phyloP scores from a whole-genome alignment of 345 rosid genomes.

The Pistacia vera region DNA sequence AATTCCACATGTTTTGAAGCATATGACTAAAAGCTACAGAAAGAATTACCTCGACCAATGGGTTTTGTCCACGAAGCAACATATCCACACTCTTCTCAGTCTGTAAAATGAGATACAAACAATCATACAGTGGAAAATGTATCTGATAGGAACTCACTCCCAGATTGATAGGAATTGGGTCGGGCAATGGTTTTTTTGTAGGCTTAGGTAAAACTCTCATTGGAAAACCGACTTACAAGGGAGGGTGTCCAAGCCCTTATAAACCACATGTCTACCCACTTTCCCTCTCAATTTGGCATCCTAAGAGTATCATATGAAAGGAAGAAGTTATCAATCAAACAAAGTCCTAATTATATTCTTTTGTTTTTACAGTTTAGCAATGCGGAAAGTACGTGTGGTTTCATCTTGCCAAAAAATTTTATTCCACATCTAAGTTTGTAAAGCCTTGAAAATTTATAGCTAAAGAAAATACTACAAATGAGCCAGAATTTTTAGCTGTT shows the following conservation, averaged over 20 bases:
- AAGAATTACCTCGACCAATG: conserved; percentile 62
- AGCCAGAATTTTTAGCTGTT: background rate
- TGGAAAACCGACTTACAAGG: too few relatives aligned
- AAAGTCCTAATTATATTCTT: background rate
- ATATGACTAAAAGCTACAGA: background rate
- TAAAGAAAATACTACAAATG: background rate
- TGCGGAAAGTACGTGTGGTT: background rate
- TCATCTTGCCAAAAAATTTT: background rate
- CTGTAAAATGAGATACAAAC: conserved; percentile 30
- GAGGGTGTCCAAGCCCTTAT: too few relatives aligned
- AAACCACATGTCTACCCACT: too few relatives aligned
- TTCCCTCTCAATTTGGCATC: too few relatives aligned
- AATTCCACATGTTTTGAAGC: background rate
- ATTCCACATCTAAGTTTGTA: background rate
- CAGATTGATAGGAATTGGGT: too few relatives aligned
- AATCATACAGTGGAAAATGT: background rate
- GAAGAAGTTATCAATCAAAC: background rate
- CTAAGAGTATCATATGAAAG: background rate
- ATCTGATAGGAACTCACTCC: too few relatives aligned
- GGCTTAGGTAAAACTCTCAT: too few relatives aligned
- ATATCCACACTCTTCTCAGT: conserved; percentile 72
- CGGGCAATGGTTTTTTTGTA: too few relatives aligned
- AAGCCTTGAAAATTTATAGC: background rate
- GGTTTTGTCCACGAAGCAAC: conserved; percentile 58
- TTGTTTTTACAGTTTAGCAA: background rate